Base-by-base conservation (phyloP, 305 asterid genomes). In the Ajuga reptans region DNA sequence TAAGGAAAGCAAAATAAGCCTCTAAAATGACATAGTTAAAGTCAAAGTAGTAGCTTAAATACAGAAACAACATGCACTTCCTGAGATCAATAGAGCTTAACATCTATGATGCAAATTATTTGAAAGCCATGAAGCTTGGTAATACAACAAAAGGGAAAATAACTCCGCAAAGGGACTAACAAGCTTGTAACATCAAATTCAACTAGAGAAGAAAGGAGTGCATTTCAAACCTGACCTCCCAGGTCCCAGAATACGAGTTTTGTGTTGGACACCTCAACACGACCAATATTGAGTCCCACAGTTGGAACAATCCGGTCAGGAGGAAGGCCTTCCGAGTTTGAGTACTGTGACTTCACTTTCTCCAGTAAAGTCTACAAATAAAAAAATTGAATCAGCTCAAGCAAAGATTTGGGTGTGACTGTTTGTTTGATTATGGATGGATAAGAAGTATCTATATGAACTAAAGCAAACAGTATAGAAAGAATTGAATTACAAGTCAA, bases 221-320 rank as follows among this genome's bases (percentile, higher is more conserved):
- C 47, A 57, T 73, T 76, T 72, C 83, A 75, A 82, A 93, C 99
- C 99, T 93, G 99, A 73, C 97, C 99, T 82, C 99, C 97, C 83
- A 93, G 91, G 92, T 93, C 99, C 99, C 99, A 93, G 80, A 93
- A 90, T 43, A 90, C 96, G 65, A 93, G 97, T 79, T 93, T 89
- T 29, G 92, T 68, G 75, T 86, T 89, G 24, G 88, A 78, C 71
- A 81, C 86, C 86, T 90, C 99, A 65, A 85, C 84, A 31, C 96
- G 96, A 7, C 96, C 97, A 71, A 93, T 93, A 82, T 93, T 90
- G 64, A 93, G 97, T 65, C 97, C 97, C 65, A 90, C 99, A 4
- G 97, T 93, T 34, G 99, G 99, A 73, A 93, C 96, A 79, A 90
- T 93, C 34, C 96, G 87, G 77, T 93, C 96, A 36, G 97, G 96